Base-by-base conservation (phyloP, 805 yeast genomes). In the Wickerhamomyces xylosicus region DNA sequence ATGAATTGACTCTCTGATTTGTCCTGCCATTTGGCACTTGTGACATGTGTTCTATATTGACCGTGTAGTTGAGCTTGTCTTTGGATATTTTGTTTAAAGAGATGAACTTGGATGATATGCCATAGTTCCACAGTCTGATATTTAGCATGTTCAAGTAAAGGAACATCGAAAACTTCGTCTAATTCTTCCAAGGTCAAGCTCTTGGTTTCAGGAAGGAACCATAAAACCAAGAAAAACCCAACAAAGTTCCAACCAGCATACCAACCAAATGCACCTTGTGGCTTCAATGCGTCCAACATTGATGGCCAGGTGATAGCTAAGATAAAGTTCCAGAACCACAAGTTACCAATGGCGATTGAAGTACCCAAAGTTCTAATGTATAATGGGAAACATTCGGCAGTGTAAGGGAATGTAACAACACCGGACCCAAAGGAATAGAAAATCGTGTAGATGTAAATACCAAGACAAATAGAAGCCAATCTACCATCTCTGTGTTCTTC, bases 231-330 rank as follows among this genome's bases (percentile, higher is more conserved):
- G 58, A 75, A 72, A 62, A 75, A 76, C 0, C 82, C 82, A 39
- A 74, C 60, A 37, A 74, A 44, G 56, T 84, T 84, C 86, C 87
- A 80, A 11, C 80, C 92, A 2, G 89, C 92, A 53, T 82, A 84
- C 70, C 76, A 84, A 8, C 89, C 85, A 54, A 82, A 84, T 4
- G 90, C 90, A 56, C 95, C 94, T 46, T 78, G 82, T 3, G 85
- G 71, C 40, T 72, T 74, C 61, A 84, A 77, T 0, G 78, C 75
- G 34, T 58, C 66, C 41, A 70, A 58, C 59, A 84, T 59, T 25
- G 82, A 63, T 22, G 90, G 89, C 89, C 89, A 77, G 9, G 90
- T 75, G 43, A 83, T 66, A 17, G 89, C 74, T 44, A 77, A 60
- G 36, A 77, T 63, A 49, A 76, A 76, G 55, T 77, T 77, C 64